Evolutionary conservation across 83 land plant genomes (phyloP).

Genomic region (Diphasiastrum complanatum): DNA sequence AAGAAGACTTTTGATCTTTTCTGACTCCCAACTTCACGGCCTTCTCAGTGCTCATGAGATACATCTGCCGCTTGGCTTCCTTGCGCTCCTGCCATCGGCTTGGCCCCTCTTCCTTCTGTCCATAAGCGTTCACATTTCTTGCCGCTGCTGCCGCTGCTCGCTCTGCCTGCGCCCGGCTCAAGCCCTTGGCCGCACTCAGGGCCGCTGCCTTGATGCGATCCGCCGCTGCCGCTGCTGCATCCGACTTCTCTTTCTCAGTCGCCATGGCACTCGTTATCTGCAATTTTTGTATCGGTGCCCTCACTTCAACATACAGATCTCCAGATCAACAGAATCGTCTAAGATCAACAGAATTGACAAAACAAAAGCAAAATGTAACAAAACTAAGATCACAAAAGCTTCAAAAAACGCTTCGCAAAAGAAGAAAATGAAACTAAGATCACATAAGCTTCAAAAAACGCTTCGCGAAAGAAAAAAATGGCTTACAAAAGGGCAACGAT

Average conservation of each 20-base stretch:
- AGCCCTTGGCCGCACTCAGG: slow-evolving; percentile 74
- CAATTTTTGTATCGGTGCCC: too few relatives aligned
- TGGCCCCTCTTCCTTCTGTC: slow-evolving; percentile 97
- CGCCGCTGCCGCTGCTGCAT: slow-evolving; percentile 72
- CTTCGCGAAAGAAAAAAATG: too few relatives aligned
- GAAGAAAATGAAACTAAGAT: too few relatives aligned
- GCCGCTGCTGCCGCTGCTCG: slow-evolving; percentile 87
- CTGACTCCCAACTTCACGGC: slow-evolving; percentile 78
- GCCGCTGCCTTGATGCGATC: slow-evolving; percentile 85
- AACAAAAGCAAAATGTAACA: too few relatives aligned
- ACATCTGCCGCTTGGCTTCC: slow-evolving; percentile 97
- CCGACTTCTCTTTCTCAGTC: slow-evolving; percentile 57
- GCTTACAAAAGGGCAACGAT: too few relatives aligned
- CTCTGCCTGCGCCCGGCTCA: slow-evolving; percentile 89
- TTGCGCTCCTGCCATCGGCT: slow-evolving; percentile 97
- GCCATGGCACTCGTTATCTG: too few relatives aligned
- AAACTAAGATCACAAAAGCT: too few relatives aligned
- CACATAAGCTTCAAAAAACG: too few relatives aligned
- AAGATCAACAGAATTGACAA: too few relatives aligned
- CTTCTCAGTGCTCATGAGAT: slow-evolving; percentile 92
- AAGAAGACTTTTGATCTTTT: slow-evolving; percentile 49
- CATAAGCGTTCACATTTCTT: slow-evolving; percentile 89
- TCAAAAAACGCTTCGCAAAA: too few relatives aligned
- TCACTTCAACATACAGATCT: too few relatives aligned
- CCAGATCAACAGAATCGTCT: too few relatives aligned